These are phyloP conservation scores for Annulohypoxylon nitens DNA, from an alignment of 495 filamentous ascomycete species.

Conservation along the genomic window DNA sequence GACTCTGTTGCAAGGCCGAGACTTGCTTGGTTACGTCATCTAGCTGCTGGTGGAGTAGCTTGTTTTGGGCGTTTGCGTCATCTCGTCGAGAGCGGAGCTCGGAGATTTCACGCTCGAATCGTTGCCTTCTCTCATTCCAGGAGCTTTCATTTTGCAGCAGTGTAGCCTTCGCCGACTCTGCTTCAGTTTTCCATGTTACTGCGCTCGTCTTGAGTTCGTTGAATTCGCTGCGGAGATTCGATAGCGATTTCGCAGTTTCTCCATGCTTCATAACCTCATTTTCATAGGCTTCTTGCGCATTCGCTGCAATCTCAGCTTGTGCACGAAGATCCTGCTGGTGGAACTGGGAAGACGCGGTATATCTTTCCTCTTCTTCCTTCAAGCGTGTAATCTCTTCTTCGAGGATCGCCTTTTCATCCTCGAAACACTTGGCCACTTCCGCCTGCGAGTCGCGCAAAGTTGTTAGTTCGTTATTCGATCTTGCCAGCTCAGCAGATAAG, in stretches of 20 bases:
- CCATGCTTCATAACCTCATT: constrained; percentile 93
- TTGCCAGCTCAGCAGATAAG: constrained; percentile 81
- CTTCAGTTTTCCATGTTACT: constrained; percentile 77
- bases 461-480: constrained; percentile 82
- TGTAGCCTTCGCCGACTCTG: constrained; percentile 82
- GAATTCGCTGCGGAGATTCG: constrained; percentile 80
- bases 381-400: constrained; percentile 83
- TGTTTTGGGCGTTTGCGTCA: constrained; percentile 86
- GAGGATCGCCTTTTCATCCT: constrained; percentile 81
- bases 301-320: constrained; percentile 91
- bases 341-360: constrained; percentile 78
- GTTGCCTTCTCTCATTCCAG: constrained; percentile 83
- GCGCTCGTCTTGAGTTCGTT: constrained; percentile 84
- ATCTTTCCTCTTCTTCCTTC: constrained; percentile 86
- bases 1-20: constrained; percentile 77
- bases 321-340: constrained; percentile 91
- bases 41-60: constrained; percentile 86
- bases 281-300: constrained; percentile 96
- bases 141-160: constrained; percentile 85
- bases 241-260: constrained; percentile 86
- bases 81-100: constrained; percentile 83
- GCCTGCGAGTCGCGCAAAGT: constrained; percentile 80
- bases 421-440: constrained; percentile 76
- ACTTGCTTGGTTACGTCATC: constrained; percentile 86
- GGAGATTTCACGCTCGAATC: constrained; percentile 83